Conservation (phyloP, 1,284 basidiomycete species). For the Ceratobasidium sp. region DNA sequence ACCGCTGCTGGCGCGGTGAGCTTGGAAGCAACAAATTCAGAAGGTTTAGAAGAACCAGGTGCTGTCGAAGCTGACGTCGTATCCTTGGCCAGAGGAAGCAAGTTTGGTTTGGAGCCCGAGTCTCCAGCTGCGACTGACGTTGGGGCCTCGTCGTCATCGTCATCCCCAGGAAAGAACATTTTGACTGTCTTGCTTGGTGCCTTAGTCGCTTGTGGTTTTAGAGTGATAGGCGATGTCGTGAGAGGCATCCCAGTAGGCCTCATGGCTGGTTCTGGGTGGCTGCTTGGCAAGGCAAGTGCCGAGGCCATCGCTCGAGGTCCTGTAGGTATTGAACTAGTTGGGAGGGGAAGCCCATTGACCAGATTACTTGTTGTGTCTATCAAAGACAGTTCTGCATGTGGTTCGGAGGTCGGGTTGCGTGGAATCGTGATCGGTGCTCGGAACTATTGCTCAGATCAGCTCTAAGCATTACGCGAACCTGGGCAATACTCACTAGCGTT, state of each 20-base stretch:
- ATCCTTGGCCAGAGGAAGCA: slow-evolving; percentile 23
- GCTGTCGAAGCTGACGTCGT: neutral
- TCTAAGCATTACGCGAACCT: neutral
- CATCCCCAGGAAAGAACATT: slow-evolving; percentile 54
- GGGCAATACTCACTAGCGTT: slow-evolving; percentile 5
- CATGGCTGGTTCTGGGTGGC: neutral
- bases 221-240: slow-evolving; percentile 14
- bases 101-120: slow-evolving; percentile 30
- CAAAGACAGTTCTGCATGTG: slow-evolving; percentile 1
- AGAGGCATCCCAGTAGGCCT: slow-evolving; percentile 5
- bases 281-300: slow-evolving; percentile 14
- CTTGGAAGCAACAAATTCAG: slow-evolving; percentile 33
- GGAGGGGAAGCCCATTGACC: slow-evolving; percentile 22
- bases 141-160: slow-evolving; percentile 49
- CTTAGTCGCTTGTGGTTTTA: slow-evolving; percentile 34
- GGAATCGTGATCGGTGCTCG: slow-evolving; percentile 22
- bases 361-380: neutral
- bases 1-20: neutral
- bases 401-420: slow-evolving; percentile 10
- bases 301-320: slow-evolving; percentile 42
- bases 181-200: slow-evolving; percentile 47
- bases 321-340: slow-evolving; percentile 34
- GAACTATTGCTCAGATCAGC: slow-evolving; percentile 23
- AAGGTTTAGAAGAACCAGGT: neutral
- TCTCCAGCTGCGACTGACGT: neutral